These are phyloP conservation scores for Fusarium ramigenum DNA, from an alignment of 2,329 filamentous ascomycete genomes.

Conservation along the genomic window DNA sequence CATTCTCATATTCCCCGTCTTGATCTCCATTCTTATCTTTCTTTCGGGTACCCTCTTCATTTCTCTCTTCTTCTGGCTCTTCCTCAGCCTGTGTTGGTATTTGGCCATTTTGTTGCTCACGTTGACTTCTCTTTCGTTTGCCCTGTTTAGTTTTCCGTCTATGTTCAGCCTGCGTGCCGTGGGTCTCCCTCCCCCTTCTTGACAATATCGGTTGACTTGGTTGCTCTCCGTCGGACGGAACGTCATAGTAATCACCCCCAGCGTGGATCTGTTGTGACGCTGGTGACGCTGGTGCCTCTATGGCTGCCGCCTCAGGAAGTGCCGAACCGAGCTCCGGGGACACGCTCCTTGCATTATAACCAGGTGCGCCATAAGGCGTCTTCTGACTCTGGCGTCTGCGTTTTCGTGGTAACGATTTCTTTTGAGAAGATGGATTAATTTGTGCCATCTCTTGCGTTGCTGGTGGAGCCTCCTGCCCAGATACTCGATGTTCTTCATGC, in stretches of 20 bases:
- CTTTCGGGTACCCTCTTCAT: background rate
- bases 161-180: background rate
- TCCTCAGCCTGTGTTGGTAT: background rate
- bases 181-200: background rate
- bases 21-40: background rate
- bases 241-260: background rate
- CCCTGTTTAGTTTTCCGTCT: background rate
- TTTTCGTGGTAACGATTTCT: background rate
- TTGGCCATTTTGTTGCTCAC: background rate
- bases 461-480: background rate
- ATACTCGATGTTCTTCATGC: background rate
- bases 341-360: background rate
- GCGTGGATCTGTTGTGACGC: background rate
- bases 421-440: background rate
- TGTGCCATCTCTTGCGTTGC: background rate
- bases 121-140: background rate
- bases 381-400: constrained; percentile 22
- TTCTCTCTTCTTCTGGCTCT: background rate
- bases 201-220: background rate
- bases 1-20: background rate
- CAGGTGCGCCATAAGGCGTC: background rate
- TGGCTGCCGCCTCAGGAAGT: background rate
- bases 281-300: background rate
- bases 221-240: background rate
- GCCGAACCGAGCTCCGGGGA: constrained; percentile 29